Conservation (phyloP, 1,284 basidiomycete genomes). For the Termitomyces sp. region DNA sequence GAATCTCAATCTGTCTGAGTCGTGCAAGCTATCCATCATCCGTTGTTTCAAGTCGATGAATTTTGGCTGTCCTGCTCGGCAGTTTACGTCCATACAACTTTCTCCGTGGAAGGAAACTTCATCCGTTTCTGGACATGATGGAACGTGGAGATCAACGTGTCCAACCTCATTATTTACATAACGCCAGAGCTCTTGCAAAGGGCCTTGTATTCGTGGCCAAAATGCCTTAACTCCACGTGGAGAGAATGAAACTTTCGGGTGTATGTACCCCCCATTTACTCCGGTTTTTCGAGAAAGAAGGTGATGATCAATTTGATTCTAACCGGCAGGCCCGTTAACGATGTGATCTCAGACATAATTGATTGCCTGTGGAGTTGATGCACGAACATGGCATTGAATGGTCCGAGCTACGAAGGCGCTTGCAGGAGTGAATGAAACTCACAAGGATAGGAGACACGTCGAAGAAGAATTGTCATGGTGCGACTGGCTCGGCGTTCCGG, state of each 20-base stretch:
- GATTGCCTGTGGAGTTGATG: not conserved
- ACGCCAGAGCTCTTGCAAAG: not conserved
- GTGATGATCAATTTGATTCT: slow-evolving; percentile 5
- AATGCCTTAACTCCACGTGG: slow-evolving; percentile 9
- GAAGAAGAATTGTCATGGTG: not conserved
- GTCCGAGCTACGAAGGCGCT: not conserved
- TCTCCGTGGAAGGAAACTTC: not conserved
- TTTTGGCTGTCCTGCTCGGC: not conserved
- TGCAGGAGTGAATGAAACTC: not conserved
- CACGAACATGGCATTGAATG: not conserved
- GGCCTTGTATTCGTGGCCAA: not conserved
- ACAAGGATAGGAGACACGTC: not conserved
- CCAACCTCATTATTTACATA: slow-evolving; percentile 6
- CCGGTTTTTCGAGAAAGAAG: slow-evolving; percentile 10
- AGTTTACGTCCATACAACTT: not conserved
- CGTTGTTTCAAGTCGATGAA: not conserved
- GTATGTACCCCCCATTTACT: not conserved
- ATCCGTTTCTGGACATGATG: not conserved
- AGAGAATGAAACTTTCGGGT: slow-evolving; percentile 4
- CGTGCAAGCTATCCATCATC: not conserved
- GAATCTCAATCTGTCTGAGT: slow-evolving; percentile 9
- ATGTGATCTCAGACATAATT: not conserved
- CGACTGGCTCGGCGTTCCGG: not conserved
- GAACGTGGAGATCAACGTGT: not conserved
- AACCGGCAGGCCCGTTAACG: not conserved